phyloP scores from a whole-genome alignment of 352 stramenopile genomes.

The Phytophthora chlamydospora region DNA sequence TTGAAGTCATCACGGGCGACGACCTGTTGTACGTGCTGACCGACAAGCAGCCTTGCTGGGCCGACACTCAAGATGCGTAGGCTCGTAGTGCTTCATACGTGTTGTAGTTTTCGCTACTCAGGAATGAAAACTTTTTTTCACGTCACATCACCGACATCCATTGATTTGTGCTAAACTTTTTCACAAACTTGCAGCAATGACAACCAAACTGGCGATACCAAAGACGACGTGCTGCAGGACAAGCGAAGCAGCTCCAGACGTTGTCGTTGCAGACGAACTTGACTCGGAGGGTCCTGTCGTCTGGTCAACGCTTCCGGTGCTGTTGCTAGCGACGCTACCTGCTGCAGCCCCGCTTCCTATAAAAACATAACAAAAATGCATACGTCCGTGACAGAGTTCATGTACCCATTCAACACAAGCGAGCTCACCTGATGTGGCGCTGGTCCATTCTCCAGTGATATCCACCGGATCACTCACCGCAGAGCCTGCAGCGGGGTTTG shows the following conservation, averaged over 20 bases:
- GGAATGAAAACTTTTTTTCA: background rate
- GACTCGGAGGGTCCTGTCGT: slow-evolving; percentile 5
- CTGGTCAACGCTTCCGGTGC: slow-evolving; percentile 4
- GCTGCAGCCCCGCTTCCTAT: slow-evolving; percentile 22
- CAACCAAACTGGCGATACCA: slow-evolving; percentile 1
- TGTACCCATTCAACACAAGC: background rate
- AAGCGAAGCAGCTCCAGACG: slow-evolving; percentile 10
- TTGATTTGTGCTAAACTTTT: background rate
- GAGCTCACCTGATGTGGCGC: slow-evolving; percentile 32
- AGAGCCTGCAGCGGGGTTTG: slow-evolving; percentile 39
- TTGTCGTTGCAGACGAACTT: slow-evolving; percentile 20
- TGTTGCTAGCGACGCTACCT: slow-evolving; percentile 10
- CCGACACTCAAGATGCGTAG: slow-evolving; percentile 24
- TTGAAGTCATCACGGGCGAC: slow-evolving; percentile 78
- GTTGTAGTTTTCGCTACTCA: background rate
- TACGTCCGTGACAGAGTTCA: background rate
- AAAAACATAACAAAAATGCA: slow-evolving; percentile 1
- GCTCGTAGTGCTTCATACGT: too few species aligned
- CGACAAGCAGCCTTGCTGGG: slow-evolving; percentile 82
- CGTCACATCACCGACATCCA: background rate
- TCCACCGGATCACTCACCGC: slow-evolving; percentile 48
- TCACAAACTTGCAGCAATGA: slow-evolving; percentile 1
- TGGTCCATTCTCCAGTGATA: slow-evolving; percentile 35
- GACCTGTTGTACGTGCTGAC: slow-evolving; percentile 87
- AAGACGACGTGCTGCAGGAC: slow-evolving; percentile 3